Base-by-base conservation (phyloP, 2,329 filamentous ascomycete genomes). In the Didymella segeticola region DNA sequence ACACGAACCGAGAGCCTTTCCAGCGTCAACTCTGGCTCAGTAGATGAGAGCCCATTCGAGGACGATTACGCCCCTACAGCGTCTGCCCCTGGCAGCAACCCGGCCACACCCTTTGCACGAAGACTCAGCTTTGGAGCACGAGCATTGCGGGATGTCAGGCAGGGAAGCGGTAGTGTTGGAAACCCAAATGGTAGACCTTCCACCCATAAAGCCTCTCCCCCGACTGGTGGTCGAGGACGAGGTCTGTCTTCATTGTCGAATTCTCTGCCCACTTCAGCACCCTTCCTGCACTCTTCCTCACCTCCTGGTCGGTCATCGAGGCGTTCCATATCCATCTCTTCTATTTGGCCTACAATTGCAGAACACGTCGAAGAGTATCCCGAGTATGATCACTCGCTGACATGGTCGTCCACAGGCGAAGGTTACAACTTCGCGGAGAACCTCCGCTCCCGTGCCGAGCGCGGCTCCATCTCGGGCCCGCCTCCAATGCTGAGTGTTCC, bases 371-470 rank as follows among this genome's bases (percentile, higher is more conserved):
- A 63, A 47, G 60, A 70, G 43, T 67, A 72, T 61, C 60, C 70
- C 53, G 62, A 71, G 49, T 68, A 63, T 53, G 78, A 86, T 78
- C 81, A 76, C 75, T 80, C 83, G 86, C 87, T 89, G 84, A 89
- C 86, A 51, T 66, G 62, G 78, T 79, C 75, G 69, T 76, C 77
- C 77, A 78, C 85, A 93, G 89, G 91, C 83, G 91, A 95, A 83
- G 91, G 90, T 76, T 96, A 96, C 84, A 96, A 96, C 79, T 96
- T 93, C 89, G 91, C 91, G 73, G 93, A 97, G 81, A 93, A 96
- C 80, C 86, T 97, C 82, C 91, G 92, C 77, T 89, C 88, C 70
- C 89, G 93, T 73, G 93, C 93, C 68, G 91, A 96, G 80, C 93
- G 91, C 77, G 72, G 73, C 36, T 79, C 85, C 38, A 82, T 82